These are phyloP conservation scores for Nannochloris sp. DNA, from an alignment of 139 green algal genomes.

Conservation along the genomic window DNA sequence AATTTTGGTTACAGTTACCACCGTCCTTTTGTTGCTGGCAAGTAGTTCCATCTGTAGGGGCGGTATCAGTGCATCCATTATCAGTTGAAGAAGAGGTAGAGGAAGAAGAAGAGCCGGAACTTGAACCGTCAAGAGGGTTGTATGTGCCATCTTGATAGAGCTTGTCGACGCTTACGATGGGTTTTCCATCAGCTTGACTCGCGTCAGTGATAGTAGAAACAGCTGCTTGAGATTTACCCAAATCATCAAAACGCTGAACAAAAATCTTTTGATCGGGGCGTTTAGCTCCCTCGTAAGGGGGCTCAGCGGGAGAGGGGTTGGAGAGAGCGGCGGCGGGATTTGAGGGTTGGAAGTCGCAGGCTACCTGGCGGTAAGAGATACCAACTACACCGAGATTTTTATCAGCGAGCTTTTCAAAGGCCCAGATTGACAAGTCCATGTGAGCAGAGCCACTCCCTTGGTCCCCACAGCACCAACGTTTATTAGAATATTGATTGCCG, in stretches of 20 bases:
- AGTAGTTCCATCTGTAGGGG: background rate
- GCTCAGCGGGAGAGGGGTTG: background rate
- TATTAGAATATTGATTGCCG: conserved; percentile 28
- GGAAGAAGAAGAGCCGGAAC: background rate
- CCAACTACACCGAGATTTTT: conserved; percentile 7
- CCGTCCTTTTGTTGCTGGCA: conserved; percentile 35
- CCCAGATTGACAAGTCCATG: conserved; percentile 25
- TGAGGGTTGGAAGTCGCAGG: conserved; percentile 8
- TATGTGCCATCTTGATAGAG: background rate
- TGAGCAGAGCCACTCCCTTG: conserved; percentile 9
- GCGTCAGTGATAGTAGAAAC: background rate
- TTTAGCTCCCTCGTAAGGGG: background rate
- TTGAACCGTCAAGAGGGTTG: background rate
- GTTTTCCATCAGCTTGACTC: conserved; percentile 3
- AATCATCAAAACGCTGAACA: conserved; percentile 18
- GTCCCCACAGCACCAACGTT: conserved; percentile 38
- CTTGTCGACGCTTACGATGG: background rate
- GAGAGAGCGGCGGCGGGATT: conserved; percentile 6
- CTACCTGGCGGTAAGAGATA: conserved; percentile 14
- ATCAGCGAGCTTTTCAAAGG: conserved; percentile 19
- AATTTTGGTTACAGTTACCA: conserved; percentile 29
- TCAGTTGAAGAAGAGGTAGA: background rate
- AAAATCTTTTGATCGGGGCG: conserved; percentile 4
- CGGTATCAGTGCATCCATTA: conserved; percentile 4
- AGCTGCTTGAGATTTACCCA: conserved; percentile 8